Evolutionary conservation across 2,329 filamentous ascomycete genomes (phyloP).

Genomic region (Epichloe sylvatica): DNA sequence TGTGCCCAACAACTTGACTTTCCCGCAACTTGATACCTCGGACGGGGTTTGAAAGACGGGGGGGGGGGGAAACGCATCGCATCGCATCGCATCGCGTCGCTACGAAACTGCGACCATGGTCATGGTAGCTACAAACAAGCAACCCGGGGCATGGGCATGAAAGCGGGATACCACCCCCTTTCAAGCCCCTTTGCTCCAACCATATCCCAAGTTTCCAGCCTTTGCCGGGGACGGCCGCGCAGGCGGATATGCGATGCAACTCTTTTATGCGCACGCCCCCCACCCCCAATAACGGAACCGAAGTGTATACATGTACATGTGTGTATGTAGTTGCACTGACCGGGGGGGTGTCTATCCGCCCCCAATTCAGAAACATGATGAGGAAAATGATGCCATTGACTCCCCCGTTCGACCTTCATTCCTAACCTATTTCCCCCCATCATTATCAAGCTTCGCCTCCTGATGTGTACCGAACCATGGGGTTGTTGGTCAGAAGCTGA

Average conservation of each 20-base stretch:
- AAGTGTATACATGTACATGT: not conserved
- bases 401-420: no score
- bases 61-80: not conserved
- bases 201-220: not conserved
- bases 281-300: not conserved
- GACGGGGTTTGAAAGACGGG: not conserved
- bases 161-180: not conserved
- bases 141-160: no score
- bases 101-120: not conserved
- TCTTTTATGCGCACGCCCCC: not conserved
- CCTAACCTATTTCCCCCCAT: no score
- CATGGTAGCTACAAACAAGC: not conserved
- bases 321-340: not conserved
- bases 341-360: not conserved
- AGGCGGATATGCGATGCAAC: not conserved
- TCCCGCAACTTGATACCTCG: not conserved
- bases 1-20: not conserved
- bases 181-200: not conserved
- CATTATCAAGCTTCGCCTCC: no score
- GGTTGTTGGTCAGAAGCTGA: not conserved
- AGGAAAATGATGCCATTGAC: not conserved
- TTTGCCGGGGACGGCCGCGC: not conserved
- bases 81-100: not conserved
- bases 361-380: not conserved
- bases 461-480: no score